These are phyloP conservation scores for Podospora pseudocomata DNA, from an alignment of 495 filamentous ascomycete species.

Conservation along the genomic window DNA sequence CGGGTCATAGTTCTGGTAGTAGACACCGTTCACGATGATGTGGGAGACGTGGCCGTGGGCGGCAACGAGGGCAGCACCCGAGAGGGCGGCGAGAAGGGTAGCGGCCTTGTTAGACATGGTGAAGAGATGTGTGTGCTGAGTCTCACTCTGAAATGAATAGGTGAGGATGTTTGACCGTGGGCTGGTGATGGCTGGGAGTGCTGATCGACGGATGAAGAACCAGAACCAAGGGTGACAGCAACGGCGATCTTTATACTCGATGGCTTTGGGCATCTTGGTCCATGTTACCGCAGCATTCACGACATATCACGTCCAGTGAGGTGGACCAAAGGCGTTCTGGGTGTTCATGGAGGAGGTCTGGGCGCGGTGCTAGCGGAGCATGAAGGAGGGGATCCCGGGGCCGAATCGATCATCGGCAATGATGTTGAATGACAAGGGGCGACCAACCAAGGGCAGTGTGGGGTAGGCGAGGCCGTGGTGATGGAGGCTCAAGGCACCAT, in stretches of 20 bases:
- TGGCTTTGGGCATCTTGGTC: slow-evolving; percentile 11
- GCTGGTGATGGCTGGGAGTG: not conserved
- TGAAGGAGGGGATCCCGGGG: slow-evolving; percentile 8
- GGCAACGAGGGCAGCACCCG: slow-evolving; percentile 50
- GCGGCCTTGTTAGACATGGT: slow-evolving; percentile 26
- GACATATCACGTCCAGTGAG: slow-evolving; percentile 10
- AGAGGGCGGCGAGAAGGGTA: slow-evolving; percentile 43
- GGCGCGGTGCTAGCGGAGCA: slow-evolving; percentile 1
- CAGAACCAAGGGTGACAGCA: not conserved
- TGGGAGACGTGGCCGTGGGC: slow-evolving; percentile 61
- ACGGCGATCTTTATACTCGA: slow-evolving; percentile 13
- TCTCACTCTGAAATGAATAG: not conserved
- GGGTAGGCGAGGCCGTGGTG: not conserved
- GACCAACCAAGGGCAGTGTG: not conserved
- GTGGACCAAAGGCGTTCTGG: slow-evolving; percentile 10
- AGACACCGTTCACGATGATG: slow-evolving; percentile 56
- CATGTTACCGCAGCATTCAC: slow-evolving; percentile 12
- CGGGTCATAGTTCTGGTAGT: slow-evolving; percentile 45
- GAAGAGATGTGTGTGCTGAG: slow-evolving; percentile 6
- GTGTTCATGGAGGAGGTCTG: slow-evolving; percentile 1
- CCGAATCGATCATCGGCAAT: not conserved
- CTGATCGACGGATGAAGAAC: slow-evolving; percentile 8
- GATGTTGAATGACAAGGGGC: not conserved
- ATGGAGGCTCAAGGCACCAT: not conserved
- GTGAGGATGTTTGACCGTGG: not conserved